Percentiles rank a stretch among this genome's conserved stretches.
Evolutionary conservation across 225 moss, liverwort and hornwort genomes (phyloP).

Genomic region (Physcomitrellopsis africana): DNA sequence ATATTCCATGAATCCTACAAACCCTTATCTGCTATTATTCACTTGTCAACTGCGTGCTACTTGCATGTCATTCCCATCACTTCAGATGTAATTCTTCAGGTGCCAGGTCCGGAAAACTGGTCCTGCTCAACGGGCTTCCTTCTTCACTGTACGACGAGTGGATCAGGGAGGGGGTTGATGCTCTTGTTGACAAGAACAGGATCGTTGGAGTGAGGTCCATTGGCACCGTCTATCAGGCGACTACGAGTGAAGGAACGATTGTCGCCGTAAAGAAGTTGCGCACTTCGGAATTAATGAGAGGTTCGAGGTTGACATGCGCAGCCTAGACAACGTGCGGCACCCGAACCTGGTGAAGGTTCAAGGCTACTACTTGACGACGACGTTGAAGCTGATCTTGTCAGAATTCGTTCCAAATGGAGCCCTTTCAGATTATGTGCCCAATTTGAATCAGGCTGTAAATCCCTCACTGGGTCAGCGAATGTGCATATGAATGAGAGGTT

Average conservation of each 20-base stretch:
- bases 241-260: constrained; percentile 53
- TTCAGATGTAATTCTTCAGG: not conserved
- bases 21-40: constrained; percentile 5
- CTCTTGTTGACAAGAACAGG: constrained; percentile 60
- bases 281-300: constrained; percentile 62
- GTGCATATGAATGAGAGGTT: constrained; percentile 69
- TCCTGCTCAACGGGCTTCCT: constrained; percentile 56
- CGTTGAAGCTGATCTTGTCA: constrained; percentile 69
- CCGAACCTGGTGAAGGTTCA: constrained; percentile 71
- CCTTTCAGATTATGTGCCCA: constrained; percentile 57
- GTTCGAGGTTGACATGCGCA: constrained; percentile 73
- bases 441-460: constrained; percentile 23
- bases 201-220: constrained; percentile 69
- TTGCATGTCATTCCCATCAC: not conserved
- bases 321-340: constrained; percentile 60
- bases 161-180: constrained; percentile 57
- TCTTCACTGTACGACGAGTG: constrained; percentile 66
- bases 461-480: constrained; percentile 74
- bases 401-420: constrained; percentile 72
- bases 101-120: constrained; percentile 61
- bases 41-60: not conserved
- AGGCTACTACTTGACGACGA: constrained; percentile 76
- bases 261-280: constrained; percentile 74
- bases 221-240: constrained; percentile 68
- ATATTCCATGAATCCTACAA: not conserved